phyloP scores from a whole-genome alignment of 2,329 filamentous ascomycete species.

The Cladorrhinum sp. region DNA sequence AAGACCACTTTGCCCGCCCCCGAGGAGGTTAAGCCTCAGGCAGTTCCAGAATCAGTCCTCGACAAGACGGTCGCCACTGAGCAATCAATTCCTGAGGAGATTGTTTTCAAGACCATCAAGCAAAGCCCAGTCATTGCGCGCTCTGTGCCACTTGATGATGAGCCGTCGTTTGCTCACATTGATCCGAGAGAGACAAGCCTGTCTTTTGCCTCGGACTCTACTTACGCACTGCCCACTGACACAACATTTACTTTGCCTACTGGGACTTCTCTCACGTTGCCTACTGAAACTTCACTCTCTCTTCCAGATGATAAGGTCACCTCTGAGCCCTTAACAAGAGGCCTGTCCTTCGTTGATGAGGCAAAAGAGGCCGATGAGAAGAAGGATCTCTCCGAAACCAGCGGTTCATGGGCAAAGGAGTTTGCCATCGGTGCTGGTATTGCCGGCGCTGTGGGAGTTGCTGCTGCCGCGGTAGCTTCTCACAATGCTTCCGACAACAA shows the following conservation, averaged over 20 bases:
- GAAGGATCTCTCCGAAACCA: neutral
- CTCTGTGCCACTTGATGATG: slow-evolving; percentile 7
- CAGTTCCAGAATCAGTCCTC: neutral
- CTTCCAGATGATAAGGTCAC: slow-evolving; percentile 7
- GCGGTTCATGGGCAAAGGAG: slow-evolving; percentile 17
- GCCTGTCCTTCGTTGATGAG: neutral
- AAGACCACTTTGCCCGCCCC: neutral
- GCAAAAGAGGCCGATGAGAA: slow-evolving; percentile 6
- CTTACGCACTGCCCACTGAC: slow-evolving; percentile 19
- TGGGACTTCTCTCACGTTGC: slow-evolving; percentile 17
- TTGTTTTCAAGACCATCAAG: neutral
- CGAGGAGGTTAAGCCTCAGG: neutral
- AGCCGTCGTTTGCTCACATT: neutral
- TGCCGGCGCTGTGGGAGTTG: slow-evolving; percentile 20
- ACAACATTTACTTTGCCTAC: slow-evolving; percentile 20
- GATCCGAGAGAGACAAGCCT: slow-evolving; percentile 17
- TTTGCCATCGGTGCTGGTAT: slow-evolving; percentile 23
- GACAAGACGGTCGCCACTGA: neutral
- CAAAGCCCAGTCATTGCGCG: slow-evolving; percentile 10
- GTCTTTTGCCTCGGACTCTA: slow-evolving; percentile 15
- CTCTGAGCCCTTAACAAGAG: neutral
- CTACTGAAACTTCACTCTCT: slow-evolving; percentile 16
- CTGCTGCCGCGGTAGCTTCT: slow-evolving; percentile 18
- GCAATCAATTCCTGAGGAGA: neutral
- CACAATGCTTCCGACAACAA: slow-evolving; percentile 15